These are phyloP conservation scores for Penicillium fuscoglaucum DNA, from an alignment of 2,329 filamentous ascomycete species.

Conservation along the genomic window DNA sequence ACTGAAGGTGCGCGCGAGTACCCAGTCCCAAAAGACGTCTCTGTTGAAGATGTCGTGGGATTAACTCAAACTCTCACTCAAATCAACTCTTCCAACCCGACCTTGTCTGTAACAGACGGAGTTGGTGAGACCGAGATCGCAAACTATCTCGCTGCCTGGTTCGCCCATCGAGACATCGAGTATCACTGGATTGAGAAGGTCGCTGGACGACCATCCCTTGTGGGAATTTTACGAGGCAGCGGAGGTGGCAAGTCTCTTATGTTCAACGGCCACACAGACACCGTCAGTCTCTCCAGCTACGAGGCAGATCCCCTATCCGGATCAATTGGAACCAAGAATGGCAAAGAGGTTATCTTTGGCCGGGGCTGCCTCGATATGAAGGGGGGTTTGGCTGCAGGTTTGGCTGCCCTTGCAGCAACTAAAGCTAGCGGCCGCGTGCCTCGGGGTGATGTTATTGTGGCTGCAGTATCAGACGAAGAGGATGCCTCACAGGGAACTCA, in stretches of 20 bases:
- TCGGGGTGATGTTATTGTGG: conserved; percentile 53
- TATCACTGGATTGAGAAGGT: conserved; percentile 51
- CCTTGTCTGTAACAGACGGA: conserved; percentile 44
- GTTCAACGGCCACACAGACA: conserved; percentile 57
- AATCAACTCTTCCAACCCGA: conserved; percentile 54
- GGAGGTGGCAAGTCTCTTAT: conserved; percentile 53
- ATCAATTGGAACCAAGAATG: conserved; percentile 34
- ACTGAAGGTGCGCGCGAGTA: conserved; percentile 66
- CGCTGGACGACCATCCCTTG: conserved; percentile 52
- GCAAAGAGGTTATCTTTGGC: conserved; percentile 43
- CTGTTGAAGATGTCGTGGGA: conserved; percentile 43
- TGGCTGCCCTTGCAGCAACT: conserved; percentile 45
- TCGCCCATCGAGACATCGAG: conserved; percentile 54
- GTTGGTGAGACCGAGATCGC: conserved; percentile 51
- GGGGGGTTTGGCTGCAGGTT: conserved; percentile 50
- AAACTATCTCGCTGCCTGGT: conserved; percentile 52
- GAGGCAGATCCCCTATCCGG: conserved; percentile 50
- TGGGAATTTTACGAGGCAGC: conserved; percentile 50
- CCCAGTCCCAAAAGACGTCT: conserved; percentile 44
- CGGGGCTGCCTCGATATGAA: conserved; percentile 57
- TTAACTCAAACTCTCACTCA: conserved; percentile 50
- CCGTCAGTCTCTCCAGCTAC: conserved; percentile 52
- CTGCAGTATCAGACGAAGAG: conserved; percentile 58
- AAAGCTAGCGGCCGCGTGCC: conserved; percentile 36
- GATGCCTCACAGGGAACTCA: conserved; percentile 53